Evolutionary conservation across 2,329 filamentous ascomycete species (phyloP).

Genomic region (Beauveria rudraprayagi): DNA sequence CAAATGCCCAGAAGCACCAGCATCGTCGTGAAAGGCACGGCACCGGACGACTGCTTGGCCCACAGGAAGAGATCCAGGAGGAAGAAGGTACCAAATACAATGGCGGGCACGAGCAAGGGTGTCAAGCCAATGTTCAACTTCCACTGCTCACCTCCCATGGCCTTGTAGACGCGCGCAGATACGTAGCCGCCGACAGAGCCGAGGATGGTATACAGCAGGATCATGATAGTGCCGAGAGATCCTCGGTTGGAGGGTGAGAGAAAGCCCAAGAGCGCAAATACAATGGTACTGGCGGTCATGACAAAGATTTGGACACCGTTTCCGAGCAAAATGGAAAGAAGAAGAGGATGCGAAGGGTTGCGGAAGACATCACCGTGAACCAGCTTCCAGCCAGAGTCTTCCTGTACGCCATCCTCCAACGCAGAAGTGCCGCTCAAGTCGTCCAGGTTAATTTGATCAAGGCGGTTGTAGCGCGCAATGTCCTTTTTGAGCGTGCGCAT

Average conservation of each 20-base stretch:
- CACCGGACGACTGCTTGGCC: slow-evolving; percentile 85
- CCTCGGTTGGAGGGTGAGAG: slow-evolving; percentile 93
- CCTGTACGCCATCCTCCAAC: slow-evolving; percentile 86
- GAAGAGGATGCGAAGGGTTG: slow-evolving; percentile 69
- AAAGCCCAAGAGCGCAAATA: slow-evolving; percentile 88
- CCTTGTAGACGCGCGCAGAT: slow-evolving; percentile 87
- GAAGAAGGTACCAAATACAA: slow-evolving; percentile 87
- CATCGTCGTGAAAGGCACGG: slow-evolving; percentile 96
- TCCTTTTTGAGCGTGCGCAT: slow-evolving; percentile 86
- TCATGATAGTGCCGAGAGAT: slow-evolving; percentile 84
- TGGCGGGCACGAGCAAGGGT: slow-evolving; percentile 72
- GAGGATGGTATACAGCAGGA: slow-evolving; percentile 87
- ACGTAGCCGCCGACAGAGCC: slow-evolving; percentile 89
- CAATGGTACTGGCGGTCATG: slow-evolving; percentile 92
- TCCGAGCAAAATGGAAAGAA: slow-evolving; percentile 81
- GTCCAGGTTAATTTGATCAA: slow-evolving; percentile 85
- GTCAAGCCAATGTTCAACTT: slow-evolving; percentile 88
- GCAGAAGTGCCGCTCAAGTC: slow-evolving; percentile 74
- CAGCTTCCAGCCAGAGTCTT: slow-evolving; percentile 97
- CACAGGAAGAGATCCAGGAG: slow-evolving; percentile 93
- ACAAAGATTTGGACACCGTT: slow-evolving; percentile 95
- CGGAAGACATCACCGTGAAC: slow-evolving; percentile 98
- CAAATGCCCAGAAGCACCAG: slow-evolving; percentile 86
- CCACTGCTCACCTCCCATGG: slow-evolving; percentile 86
- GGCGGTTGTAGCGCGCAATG: slow-evolving; percentile 90